Base-by-base conservation (phyloP, 108 stramenopile species). In the Cyclotella choctawhatcheeana region DNA sequence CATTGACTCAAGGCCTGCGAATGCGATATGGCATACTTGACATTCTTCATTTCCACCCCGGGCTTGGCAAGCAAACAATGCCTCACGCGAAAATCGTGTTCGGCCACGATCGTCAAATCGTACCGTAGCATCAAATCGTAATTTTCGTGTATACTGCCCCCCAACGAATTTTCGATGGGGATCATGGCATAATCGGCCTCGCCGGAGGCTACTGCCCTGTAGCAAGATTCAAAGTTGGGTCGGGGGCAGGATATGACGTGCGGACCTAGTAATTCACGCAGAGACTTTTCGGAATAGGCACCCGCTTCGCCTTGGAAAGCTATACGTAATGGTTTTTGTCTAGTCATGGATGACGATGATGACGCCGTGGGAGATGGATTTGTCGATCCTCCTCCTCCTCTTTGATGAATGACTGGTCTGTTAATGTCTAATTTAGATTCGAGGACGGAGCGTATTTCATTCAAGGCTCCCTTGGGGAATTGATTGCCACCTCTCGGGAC, bases 1-100 rank as follows among this genome's bases (percentile, higher is more conserved):
- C 97, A 98, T 77, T 99, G 98, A 60, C 97, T 97, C 75, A 99
- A 85, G 6, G 97, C 97, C 76, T 99, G 97, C 21, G 96, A 95
- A 69, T 98, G 97, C 31, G 93, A 95, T 56, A 97, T 94, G 21
- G 97, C 96, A 75, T 88, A 95, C 72, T 86, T 92, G 33, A 97
- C 86, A 50, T 96, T 85, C 62, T 79, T 81, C 34, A 67, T 72
- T 21, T 86, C 85, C 24, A 93, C 84, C 0, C 92, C 96, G 1
- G 74, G 82, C 37, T 77, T 88, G 64, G 90, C 92, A 69, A 98
- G 61, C 0, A 98, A 84, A 78, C 93, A 95, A 56, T 99, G 98
- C 52, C 89, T 72, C 21, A 99, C 98, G 6, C 97, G 84, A 64
- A 98, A 97, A 55, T 98, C 97, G 68, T 99, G 97, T 67, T 99